These are phyloP conservation scores for Jamesozyma hellenica DNA, from an alignment of 805 yeast genomes.

Conservation along the genomic window DNA sequence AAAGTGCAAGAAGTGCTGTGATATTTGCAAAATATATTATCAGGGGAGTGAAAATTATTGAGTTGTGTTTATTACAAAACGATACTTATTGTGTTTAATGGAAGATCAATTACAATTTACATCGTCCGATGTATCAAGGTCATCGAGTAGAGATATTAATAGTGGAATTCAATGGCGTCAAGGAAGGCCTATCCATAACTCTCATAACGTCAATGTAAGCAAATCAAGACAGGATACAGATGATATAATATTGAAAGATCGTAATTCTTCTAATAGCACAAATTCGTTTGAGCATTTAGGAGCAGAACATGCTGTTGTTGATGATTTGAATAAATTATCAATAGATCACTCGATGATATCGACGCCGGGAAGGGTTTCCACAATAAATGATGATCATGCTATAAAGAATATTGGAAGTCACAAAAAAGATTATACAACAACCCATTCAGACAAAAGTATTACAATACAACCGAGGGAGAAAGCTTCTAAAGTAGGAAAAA, in stretches of 20 bases:
- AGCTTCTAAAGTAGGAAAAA: too few species aligned
- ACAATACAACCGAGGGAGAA: too few species aligned
- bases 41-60: too few species aligned
- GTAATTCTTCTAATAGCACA: neutral
- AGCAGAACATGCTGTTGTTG: neutral
- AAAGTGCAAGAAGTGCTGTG: too few species aligned
- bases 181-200: neutral
- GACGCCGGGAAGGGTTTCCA: neutral
- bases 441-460: too few species aligned
- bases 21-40: too few species aligned
- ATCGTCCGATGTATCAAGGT: neutral
- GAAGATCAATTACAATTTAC: neutral
- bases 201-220: neutral
- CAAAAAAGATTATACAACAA: too few species aligned
- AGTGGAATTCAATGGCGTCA: neutral
- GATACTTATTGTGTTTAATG: neutral
- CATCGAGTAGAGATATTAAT: neutral
- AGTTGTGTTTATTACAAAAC: too few species aligned
- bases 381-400: too few species aligned
- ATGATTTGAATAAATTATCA: neutral
- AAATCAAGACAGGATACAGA: neutral
- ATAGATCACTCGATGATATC: conserved; percentile 2
- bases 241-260: neutral
- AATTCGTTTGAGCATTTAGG: neutral
- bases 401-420: too few species aligned